Percentiles rank a stretch among this genome's conserved stretches.
These are phyloP conservation scores for Pilaira anomala DNA, from an alignment of 192 early-diverging fungal species.

Conservation along the genomic window DNA sequence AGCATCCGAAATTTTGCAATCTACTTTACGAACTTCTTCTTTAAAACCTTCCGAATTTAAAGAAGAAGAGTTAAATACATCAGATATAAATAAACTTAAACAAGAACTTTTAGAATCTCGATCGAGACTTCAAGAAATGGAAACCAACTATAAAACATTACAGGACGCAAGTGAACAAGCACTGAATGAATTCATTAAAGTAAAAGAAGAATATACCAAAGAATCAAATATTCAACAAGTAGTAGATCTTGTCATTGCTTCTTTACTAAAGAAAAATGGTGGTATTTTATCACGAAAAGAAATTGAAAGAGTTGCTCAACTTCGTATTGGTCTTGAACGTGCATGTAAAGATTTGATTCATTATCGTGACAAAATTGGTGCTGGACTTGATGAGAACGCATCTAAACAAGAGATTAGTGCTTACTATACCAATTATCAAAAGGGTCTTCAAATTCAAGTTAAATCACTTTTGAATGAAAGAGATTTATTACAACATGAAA, in stretches of 20 bases:
- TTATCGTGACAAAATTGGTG: slow-evolving; percentile 37
- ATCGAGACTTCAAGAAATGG: not conserved
- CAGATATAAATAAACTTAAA: slow-evolving; percentile 13
- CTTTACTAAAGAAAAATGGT: not conserved
- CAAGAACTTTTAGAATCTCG: not conserved
- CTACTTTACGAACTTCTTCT: slow-evolving; percentile 7
- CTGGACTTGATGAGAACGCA: slow-evolving; percentile 36
- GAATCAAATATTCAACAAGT: slow-evolving; percentile 28
- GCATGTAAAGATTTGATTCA: slow-evolving; percentile 30
- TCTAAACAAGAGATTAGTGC: not conserved
- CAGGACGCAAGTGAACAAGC: slow-evolving; percentile 29
- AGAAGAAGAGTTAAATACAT: not conserved
- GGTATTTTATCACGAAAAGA: slow-evolving; percentile 24
- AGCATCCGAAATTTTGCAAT: slow-evolving; percentile 17
- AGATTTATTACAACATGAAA: slow-evolving; percentile 45
- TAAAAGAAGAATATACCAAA: slow-evolving; percentile 44
- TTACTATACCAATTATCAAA: slow-evolving; percentile 42
- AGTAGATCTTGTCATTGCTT: slow-evolving; percentile 20
- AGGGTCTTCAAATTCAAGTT: slow-evolving; percentile 43
- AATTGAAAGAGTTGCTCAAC: slow-evolving; percentile 25
- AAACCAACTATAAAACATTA: not conserved
- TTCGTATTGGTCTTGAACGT: slow-evolving; percentile 29
- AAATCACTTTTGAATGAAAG: slow-evolving; percentile 44
- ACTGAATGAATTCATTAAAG: slow-evolving; percentile 35
- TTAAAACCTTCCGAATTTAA: not conserved